Percentiles rank a stretch among this genome's conserved stretches.
phyloP scores from a whole-genome alignment of 208 protist genomes.

The Blastocrithidia nonstop region DNA sequence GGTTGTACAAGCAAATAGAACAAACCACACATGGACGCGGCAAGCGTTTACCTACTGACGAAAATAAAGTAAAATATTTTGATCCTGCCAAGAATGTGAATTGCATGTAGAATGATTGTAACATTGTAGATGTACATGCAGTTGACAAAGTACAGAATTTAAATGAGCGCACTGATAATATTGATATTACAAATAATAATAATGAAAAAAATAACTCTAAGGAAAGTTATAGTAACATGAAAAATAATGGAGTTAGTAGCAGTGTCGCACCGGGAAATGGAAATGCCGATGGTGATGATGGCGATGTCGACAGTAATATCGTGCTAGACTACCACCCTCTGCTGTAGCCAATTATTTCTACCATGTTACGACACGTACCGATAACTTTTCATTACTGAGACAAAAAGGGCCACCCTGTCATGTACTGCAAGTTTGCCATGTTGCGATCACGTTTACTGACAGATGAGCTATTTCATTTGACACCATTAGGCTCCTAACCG shows the following conservation, averaged over 20 bases:
- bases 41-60: too few species aligned
- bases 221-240: too few species aligned
- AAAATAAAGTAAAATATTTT: too few species aligned
- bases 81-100: too few species aligned
- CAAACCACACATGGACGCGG: too few species aligned
- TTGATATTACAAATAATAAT: too few species aligned
- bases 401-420: conserved; percentile 35
- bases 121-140: too few species aligned
- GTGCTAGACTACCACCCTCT: conserved; percentile 32
- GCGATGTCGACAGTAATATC: background rate
- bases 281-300: background rate
- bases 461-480: conserved; percentile 21
- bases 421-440: conserved; percentile 21
- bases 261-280: background rate
- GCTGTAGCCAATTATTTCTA: conserved; percentile 29
- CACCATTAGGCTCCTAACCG: conserved; percentile 22
- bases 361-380: conserved; percentile 17
- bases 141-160: too few species aligned
- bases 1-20: too few species aligned
- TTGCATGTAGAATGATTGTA: too few species aligned
- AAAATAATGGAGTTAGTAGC: too few species aligned
- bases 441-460: conserved; percentile 18
- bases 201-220: background rate
- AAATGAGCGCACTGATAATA: too few species aligned
- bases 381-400: conserved; percentile 61